Evolutionary conservation across 2,329 filamentous ascomycete species (phyloP).

Genomic region (Chaetomiaceae sp.): DNA sequence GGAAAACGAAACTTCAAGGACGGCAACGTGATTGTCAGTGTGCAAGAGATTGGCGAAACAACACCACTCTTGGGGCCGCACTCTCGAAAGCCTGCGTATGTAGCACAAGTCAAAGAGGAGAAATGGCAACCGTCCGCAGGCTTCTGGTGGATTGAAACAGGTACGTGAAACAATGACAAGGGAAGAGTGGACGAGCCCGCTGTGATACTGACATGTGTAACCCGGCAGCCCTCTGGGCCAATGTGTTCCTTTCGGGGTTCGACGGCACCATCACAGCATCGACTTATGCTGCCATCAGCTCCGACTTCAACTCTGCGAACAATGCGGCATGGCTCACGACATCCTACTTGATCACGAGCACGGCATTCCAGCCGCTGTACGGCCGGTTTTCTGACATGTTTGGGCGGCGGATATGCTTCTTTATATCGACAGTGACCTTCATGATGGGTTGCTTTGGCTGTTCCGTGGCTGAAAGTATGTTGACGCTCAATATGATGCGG

Average conservation of each 20-base stretch:
- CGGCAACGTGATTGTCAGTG: not conserved
- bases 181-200: not conserved
- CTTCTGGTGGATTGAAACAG: conserved; percentile 56
- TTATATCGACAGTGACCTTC: conserved; percentile 60
- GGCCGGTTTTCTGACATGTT: conserved; percentile 68
- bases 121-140: conserved; percentile 46
- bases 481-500: conserved; percentile 59
- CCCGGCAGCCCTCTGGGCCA: conserved; percentile 32
- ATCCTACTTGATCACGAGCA: conserved; percentile 66
- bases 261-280: conserved; percentile 71
- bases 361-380: conserved; percentile 68
- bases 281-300: conserved; percentile 69
- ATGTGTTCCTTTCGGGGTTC: conserved; percentile 63
- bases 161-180: conserved; percentile 38
- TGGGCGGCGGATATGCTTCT: conserved; percentile 59
- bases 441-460: conserved; percentile 61
- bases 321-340: conserved; percentile 72
- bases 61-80: conserved; percentile 21
- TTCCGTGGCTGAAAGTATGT: conserved; percentile 53
- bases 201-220: not conserved
- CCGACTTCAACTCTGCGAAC: conserved; percentile 68
- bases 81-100: conserved; percentile 17
- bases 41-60: conserved; percentile 12
- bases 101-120: conserved; percentile 13
- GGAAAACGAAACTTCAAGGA: not conserved